These are phyloP conservation scores for Vaccinium macrocarpon DNA, from an alignment of 148 eudicot species.

Conservation along the genomic window DNA sequence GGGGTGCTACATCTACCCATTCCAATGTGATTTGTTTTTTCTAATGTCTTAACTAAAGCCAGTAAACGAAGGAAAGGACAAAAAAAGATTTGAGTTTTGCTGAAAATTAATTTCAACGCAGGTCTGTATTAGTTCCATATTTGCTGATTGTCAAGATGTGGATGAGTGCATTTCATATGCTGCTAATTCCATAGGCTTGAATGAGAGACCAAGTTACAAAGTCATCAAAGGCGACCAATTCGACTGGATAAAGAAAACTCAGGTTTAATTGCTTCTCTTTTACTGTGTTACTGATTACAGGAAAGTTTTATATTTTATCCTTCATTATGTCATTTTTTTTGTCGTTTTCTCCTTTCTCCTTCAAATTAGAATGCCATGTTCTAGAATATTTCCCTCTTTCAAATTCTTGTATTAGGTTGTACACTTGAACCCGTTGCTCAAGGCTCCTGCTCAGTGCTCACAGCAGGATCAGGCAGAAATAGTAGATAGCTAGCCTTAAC, in stretches of 20 bases:
- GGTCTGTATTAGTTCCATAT: conserved; percentile 77
- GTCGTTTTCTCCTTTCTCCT: background rate
- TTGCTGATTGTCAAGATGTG: conserved; percentile 58
- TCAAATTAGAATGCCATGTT: background rate
- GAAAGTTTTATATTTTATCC: background rate
- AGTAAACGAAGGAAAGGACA: background rate
- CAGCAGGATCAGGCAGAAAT: background rate
- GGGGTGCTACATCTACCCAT: background rate
- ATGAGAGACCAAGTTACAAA: conserved; percentile 62
- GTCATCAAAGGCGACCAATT: conserved; percentile 62
- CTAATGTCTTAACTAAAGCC: no score
- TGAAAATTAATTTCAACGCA: conserved; percentile 32
- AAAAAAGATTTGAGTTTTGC: background rate
- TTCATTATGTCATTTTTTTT: background rate
- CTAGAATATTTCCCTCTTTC: background rate
- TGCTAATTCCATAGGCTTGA: conserved; percentile 82
- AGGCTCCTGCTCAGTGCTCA: conserved; percentile 2
- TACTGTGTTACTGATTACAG: background rate
- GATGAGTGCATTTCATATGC: conserved; percentile 63
- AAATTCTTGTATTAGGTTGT: background rate
- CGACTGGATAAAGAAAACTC: conserved; percentile 81
- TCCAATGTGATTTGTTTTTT: background rate
- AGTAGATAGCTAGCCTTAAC: background rate
- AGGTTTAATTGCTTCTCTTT: conserved; percentile 41
- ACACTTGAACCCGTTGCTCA: background rate